Evolutionary conservation across 78 protist genomes (phyloP).

Genomic region (Polysphondylium violaceum): DNA sequence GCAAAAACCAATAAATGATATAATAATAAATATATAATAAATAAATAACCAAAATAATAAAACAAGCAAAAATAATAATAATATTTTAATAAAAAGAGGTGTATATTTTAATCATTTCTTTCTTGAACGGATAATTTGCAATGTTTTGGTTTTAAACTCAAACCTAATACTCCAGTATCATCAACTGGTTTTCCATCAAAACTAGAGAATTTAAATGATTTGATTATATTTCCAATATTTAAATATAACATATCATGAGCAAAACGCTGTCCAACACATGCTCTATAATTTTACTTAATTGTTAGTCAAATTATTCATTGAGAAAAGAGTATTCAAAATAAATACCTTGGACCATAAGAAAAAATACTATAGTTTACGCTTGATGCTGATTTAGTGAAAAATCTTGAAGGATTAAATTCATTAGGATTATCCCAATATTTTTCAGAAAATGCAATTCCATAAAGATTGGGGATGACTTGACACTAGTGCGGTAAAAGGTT

Average conservation of each 20-base stretch:
- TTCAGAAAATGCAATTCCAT: constrained; percentile 1
- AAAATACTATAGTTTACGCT: no score
- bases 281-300: no score
- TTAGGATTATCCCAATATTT: constrained; percentile 1
- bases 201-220: constrained; percentile 3
- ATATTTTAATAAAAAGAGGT: no score
- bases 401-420: constrained; percentile 20
- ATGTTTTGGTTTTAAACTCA: constrained; percentile 21
- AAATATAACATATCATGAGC: background rate
- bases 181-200: constrained; percentile 11
- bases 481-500: no score
- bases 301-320: no score
- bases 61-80: no score
- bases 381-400: constrained; percentile 10
- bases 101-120: no score
- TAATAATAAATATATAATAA: background rate
- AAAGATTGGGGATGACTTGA: background rate
- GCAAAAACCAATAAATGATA: background rate
- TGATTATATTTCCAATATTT: background rate
- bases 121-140: background rate
- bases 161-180: constrained; percentile 8
- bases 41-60: no score
- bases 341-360: no score
- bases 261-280: background rate
- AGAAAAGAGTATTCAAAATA: no score